These are phyloP conservation scores for Mycocentrospora acerina DNA, from an alignment of 2,329 filamentous ascomycete genomes.

Conservation along the genomic window DNA sequence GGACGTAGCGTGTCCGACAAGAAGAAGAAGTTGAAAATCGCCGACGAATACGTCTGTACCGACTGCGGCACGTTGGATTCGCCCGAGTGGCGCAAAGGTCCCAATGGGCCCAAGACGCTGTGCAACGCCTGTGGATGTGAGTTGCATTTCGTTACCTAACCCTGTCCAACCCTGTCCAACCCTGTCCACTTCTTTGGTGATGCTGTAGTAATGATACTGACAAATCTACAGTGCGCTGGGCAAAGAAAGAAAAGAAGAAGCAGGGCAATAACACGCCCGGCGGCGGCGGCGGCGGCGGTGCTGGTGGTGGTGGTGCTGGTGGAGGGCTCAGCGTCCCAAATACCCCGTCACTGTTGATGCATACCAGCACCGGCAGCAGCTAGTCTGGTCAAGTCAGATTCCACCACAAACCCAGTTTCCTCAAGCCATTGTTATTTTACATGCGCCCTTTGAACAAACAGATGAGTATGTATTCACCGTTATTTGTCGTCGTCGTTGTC, in stretches of 20 bases:
- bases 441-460: too few species aligned
- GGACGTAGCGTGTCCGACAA: conserved; percentile 69
- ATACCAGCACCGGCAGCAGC: too few species aligned
- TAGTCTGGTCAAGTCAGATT: too few species aligned
- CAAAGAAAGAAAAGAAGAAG: conserved; percentile 76
- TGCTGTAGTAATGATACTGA: conserved; percentile 14
- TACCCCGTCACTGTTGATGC: too few species aligned
- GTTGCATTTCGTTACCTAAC: too few species aligned
- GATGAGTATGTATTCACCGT: too few species aligned
- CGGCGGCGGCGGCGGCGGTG: too few species aligned
- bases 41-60: conserved; percentile 89
- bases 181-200: not conserved
- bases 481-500: too few species aligned
- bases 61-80: conserved; percentile 94
- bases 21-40: conserved; percentile 79
- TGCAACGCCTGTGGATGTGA: conserved; percentile 92
- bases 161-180: not conserved
- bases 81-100: conserved; percentile 94
- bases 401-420: too few species aligned
- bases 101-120: conserved; percentile 87
- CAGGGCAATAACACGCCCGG: conserved; percentile 22
- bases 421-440: too few species aligned
- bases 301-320: too few species aligned
- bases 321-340: too few species aligned
- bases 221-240: conserved; percentile 54